Percentiles rank a stretch among this genome's conserved stretches.
These are phyloP conservation scores for Lentinula aciculospora DNA, from an alignment of 768 basidiomycete species.

Conservation along the genomic window DNA sequence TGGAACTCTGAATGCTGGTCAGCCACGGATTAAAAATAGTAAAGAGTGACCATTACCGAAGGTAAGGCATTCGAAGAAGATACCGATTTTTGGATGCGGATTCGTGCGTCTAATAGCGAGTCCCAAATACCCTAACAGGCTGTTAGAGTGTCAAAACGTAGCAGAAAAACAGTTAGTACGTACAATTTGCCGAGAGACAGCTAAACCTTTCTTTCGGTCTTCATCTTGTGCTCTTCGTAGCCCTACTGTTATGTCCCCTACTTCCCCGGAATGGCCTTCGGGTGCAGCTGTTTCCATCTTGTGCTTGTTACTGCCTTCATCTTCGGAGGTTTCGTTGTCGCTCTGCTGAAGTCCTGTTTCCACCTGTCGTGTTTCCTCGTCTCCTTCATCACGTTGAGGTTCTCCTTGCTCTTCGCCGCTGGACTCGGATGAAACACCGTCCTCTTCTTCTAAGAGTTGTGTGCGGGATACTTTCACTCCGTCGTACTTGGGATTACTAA, in stretches of 20 bases:
- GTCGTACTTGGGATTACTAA: constrained; percentile 76
- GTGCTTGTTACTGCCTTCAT: constrained; percentile 17
- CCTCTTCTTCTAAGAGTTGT: constrained; percentile 41
- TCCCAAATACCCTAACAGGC: constrained; percentile 73
- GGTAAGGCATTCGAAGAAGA: constrained; percentile 63
- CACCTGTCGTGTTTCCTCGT: constrained; percentile 6
- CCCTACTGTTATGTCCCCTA: constrained; percentile 42
- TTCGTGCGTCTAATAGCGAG: constrained; percentile 81
- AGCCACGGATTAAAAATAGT: constrained; percentile 20
- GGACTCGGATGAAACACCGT: constrained; percentile 2
- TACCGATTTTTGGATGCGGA: constrained; percentile 82
- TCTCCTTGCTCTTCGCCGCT: constrained; percentile 23
- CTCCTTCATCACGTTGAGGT: constrained; percentile 16
- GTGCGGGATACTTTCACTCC: constrained; percentile 61
- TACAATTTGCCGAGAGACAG: constrained; percentile 80
- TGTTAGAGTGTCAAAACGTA: background rate
- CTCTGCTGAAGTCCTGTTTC: constrained; percentile 8
- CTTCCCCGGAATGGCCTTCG: constrained; percentile 10
- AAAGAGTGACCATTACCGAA: constrained; percentile 27
- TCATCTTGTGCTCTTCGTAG: constrained; percentile 58
- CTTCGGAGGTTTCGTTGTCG: constrained; percentile 4
- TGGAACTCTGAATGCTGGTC: constrained; percentile 27
- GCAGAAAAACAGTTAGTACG: constrained; percentile 20
- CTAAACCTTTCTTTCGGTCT: constrained; percentile 78
- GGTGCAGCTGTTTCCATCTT: constrained; percentile 13